Evolutionary conservation across 2,329 filamentous ascomycete species (phyloP), one percentile per base, ranked within the genome.

Genomic region (Diaporthe vexans): DNA sequence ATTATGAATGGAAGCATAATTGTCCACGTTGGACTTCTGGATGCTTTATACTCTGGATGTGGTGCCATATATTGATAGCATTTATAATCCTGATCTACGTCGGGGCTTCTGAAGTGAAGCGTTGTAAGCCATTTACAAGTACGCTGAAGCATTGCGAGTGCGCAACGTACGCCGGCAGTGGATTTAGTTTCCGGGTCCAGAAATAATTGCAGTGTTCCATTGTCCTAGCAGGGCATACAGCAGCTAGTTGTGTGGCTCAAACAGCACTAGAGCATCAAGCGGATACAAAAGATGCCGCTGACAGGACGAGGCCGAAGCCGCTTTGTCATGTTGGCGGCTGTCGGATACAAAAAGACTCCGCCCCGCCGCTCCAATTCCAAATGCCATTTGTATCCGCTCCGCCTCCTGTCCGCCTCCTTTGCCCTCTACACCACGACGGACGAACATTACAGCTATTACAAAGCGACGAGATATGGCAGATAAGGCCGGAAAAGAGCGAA

Each of bases 281-380:
- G 61, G 43, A 26, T 52, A 37, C 17, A 48, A 67, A 67, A 67
- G 33, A 10, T 29, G 17, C 40, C 26, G 21, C 29, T 24, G 1
- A 15, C 13, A 4, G 3, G 43, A 24, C 4, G 11, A 11, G 26
- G 19, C 43, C 11, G 8, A 19, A 35, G 26, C 21, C 2, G 29
- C 19, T 67, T 67, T 35, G 26, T 67, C 61, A 67, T 51, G 19
- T 35, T 24, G 43, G 43, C 61, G 61, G 61, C 37, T 35, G 43
- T 67, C 61, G 61, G 43, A 51, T 35, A 17, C 11, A 67, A 67
- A 67, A 67, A 67, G 19, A 51, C 3, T 67, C 61, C 61, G 61
- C 43, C 6, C 40, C 40, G 59, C 59, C 61, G 1, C 11, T 5
- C 35, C 43, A 51, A 11, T 15, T 10, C 6, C 1, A 67, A 67